Base-by-base conservation (phyloP, 2,329 filamentous ascomycete genomes). In the Phialophora expanda region DNA sequence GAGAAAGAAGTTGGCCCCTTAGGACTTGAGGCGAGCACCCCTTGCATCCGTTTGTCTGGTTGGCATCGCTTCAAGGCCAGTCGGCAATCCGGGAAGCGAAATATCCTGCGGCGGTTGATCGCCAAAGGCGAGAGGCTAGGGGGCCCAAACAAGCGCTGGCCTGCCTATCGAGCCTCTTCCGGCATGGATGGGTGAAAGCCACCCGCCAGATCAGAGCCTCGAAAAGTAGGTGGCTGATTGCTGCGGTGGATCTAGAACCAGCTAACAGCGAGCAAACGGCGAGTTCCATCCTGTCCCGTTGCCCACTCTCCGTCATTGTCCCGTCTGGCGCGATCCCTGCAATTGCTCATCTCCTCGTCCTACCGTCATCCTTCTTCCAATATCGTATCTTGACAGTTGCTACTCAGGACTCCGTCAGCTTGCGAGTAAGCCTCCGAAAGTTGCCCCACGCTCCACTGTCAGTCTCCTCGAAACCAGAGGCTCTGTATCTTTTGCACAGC, bases 91-190 rank as follows among this genome's bases (percentile, higher is more conserved):
- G 17, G 9, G 48, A 51, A 51, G 48, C 48, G 48, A 51, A 28
- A 61, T 38, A 53, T 51, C 48, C 22, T 11, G 58, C 48, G 58
- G 55, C 60, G 60, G 64, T 44, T 62, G 60, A 66, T 66, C 60
- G 48, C 30, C 64, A 50, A 24, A 26, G 46, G n/a, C 26, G 50
- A 63, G 46, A 63, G 60, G 54, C 60, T 60, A 41, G 26, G 20
- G 5, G 14, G 8, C 56, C 30, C 26, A 41, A 41, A 61, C 58
- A 61, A 51, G 58, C 58, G 58, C 46, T 20, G 32, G 46, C 8
- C 30, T 26, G 48, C 58, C 46, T 54, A 28, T 24, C 46, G 58
- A 53, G 44, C 28, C 14, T 51, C 11, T 61, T 59, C 30, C 22
- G 6, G 44, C 46, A 32, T 38, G 14, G 20, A 51, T 22, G 57